Evolutionary conservation across 176 grass and related monocot species (phyloP).

Genomic region (Puccinellia tenuiflora): DNA sequence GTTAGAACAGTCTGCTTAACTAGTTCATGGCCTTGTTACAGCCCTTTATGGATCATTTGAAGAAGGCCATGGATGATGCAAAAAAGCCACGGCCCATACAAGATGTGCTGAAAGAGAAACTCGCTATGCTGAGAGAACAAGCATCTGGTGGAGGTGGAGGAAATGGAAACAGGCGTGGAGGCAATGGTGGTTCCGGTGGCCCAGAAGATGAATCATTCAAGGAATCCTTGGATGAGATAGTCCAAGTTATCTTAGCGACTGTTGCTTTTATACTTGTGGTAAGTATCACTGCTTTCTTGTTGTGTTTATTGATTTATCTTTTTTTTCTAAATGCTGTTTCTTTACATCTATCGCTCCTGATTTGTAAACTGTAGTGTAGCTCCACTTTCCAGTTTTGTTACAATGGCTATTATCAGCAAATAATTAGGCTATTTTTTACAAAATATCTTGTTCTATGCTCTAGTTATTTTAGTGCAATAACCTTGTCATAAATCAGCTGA

Average conservation of each 20-base stretch:
- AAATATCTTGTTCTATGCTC: neutral
- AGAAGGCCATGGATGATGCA: conserved; percentile 60
- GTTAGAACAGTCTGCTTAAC: conserved; percentile 3
- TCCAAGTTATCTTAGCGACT: conserved; percentile 85
- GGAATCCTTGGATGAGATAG: conserved; percentile 67
- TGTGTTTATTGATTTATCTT: neutral
- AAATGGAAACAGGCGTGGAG: conserved; percentile 52
- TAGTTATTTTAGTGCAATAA: neutral
- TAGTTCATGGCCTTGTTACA: conserved; percentile 29
- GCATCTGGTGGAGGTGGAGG: conserved; percentile 54
- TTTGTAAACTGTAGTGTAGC: neutral
- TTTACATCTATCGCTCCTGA: neutral
- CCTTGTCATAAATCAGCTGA: neutral
- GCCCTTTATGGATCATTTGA: conserved; percentile 85
- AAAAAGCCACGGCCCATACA: conserved; percentile 57
- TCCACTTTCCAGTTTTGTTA: neutral
- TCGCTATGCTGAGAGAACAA: conserved; percentile 49
- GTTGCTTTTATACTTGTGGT: conserved; percentile 79
- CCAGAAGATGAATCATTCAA: conserved; percentile 69
- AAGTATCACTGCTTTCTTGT: conserved; percentile 34
- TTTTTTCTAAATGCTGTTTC: neutral
- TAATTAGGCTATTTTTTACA: neutral
- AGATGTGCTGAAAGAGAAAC: conserved; percentile 65
- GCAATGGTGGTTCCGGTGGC: conserved; percentile 50
- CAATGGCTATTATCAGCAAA: neutral